Base-by-base conservation (phyloP, 2,329 filamentous ascomycete species). In the Calonectria fujianensis region DNA sequence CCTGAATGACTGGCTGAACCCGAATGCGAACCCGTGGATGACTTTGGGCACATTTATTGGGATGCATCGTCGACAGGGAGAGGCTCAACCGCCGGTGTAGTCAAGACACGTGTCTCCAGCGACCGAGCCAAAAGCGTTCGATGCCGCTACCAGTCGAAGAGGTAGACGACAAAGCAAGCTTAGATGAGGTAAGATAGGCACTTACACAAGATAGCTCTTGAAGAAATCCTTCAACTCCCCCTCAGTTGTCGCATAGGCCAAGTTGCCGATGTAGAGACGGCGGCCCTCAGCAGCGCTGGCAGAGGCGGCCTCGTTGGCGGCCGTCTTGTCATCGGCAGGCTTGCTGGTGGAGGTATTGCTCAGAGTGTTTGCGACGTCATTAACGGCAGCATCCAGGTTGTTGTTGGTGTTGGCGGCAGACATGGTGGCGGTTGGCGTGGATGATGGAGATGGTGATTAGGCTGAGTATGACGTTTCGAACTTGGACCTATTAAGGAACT, bases 151-250 rank as follows among this genome's bases (percentile, higher is more conserved):
- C 27, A 37, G 63, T 63, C 61, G 64, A 57, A 68, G 63, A 64
- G 37, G 37, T 24, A 64, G 32, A 35, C 61, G 35, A 20, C 13
- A 51, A 9, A 52, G 24, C 48, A 68, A 41, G 50, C 18, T 29
- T 54, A 24, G 45, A 76, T 67, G 52, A 61, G 29, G 59, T 32
- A 66, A 29, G 51, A 69, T 64, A 64, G 54, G 61, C 64, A 95
- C 96, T 92, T 92, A 99, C 97, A 99, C 95, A 91, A 97, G 94
- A 92, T 98, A 98, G 89, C 94, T 95, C 92, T 97, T 96, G 94
- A 99, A 99, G 93, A 99, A 99, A 84, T 97, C 95, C 92, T 97
- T 98, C 92, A 99, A 95, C 94, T 98, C 96, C 94, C 95, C 97
- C 95, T 98, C 97, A 88, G 96, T 98, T 93, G 97, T 98, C 94